phyloP scores from a whole-genome alignment of 1,139 yeast genomes.

The Blastobotrys persicus region DNA sequence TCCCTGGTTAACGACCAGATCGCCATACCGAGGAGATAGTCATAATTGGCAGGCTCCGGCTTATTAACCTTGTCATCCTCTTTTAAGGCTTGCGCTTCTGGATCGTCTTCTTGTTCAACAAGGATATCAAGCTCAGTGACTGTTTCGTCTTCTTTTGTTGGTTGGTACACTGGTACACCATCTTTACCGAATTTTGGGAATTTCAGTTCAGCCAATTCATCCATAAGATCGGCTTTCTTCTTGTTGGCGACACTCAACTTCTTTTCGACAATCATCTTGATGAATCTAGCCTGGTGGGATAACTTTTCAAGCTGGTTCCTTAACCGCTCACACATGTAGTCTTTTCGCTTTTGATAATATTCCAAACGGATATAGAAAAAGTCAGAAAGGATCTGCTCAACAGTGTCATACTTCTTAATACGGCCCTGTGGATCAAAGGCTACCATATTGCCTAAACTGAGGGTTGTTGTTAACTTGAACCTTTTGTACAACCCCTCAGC shows the following conservation, averaged over 20 bases:
- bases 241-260: constrained; percentile 70
- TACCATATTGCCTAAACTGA: constrained; percentile 85
- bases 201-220: constrained; percentile 57
- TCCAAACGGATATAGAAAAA: constrained; percentile 85
- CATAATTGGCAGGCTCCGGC: constrained; percentile 37
- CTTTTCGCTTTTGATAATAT: constrained; percentile 88
- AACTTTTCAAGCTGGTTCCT: constrained; percentile 73
- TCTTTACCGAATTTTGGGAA: constrained; percentile 76
- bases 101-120: constrained; percentile 38
- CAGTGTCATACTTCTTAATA: constrained; percentile 74
- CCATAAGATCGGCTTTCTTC: constrained; percentile 62
- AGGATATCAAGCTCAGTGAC: constrained; percentile 35
- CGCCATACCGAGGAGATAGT: constrained; percentile 68
- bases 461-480: constrained; percentile 69
- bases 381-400: constrained; percentile 76
- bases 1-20: constrained; percentile 92
- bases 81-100: constrained; percentile 39
- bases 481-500: constrained; percentile 76
- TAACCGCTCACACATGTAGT: constrained; percentile 63
- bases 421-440: constrained; percentile 93
- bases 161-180: constrained; percentile 54
- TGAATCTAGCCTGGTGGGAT: constrained; percentile 84
- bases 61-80: constrained; percentile 39
- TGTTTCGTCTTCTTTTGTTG: constrained; percentile 37
- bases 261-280: constrained; percentile 82